Evolutionary conservation across 345 rosid species (phyloP), one percentile per base, ranked within the genome.

Genomic region (Melaleuca quinquenervia): DNA sequence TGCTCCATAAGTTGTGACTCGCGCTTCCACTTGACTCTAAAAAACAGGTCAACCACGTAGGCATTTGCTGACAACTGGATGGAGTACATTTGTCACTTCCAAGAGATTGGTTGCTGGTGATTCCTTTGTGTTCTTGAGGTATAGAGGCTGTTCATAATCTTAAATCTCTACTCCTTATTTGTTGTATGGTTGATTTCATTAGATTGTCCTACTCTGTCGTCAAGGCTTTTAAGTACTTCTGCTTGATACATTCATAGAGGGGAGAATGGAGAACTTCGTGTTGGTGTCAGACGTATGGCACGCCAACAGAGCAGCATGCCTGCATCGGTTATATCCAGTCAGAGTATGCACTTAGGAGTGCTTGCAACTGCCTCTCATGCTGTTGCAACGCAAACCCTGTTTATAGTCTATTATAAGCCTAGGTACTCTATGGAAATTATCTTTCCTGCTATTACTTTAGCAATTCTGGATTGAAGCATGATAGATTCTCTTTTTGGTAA

Each of bases 341-440:
- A 94, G 88, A 96, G 96, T 93, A 96, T 97, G 98, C 98, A 96
- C 89, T 87, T 96, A 11, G 99, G 98, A 53, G 98, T 96, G 88
- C 96, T 96, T 88, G 98, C 99, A 76, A 96, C 97, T 83, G 99
- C 98, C 82, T 92, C 92, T 88, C 99, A 97, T 86, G 98, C 98
- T 50, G 92, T 92, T 82, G 41, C 87, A 45, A 94, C 98, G 9
- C 92, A 88, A 85, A 92, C 94, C 50, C 93, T 93, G 88, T 97
- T 97, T 90, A 92, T 93, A 18, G 98, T 97, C 83, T 96, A 91
- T 88, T 97, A 97, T 86, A 97, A 96, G 90, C 99, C 99, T 86
- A 93, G 98, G 99, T 96, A 88, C 83, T 85, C 44, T 18, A 36
- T 36, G 48, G 80, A 70, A 21, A 36, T 32, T 1, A 29, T 32